These are phyloP conservation scores for Penicillium salamii DNA, from an alignment of 495 filamentous ascomycete species.

Conservation along the genomic window DNA sequence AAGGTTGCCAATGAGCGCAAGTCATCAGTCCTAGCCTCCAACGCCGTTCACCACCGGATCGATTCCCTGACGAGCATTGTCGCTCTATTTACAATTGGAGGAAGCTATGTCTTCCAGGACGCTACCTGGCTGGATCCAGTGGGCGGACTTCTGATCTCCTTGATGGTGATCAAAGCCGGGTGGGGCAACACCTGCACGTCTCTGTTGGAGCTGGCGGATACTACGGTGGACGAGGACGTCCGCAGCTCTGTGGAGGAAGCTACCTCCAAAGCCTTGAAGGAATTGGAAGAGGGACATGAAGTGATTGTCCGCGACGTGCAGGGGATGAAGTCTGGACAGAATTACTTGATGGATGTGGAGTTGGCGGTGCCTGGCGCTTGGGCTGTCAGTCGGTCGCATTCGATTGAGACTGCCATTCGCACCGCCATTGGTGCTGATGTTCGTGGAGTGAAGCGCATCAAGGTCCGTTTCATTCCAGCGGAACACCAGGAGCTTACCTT, in stretches of 20 bases:
- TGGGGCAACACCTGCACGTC: conserved; percentile 80
- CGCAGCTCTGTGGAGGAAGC: conserved; percentile 64
- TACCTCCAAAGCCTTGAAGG: conserved; percentile 55
- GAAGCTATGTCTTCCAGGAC: conserved; percentile 79
- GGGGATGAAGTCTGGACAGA: conserved; percentile 92
- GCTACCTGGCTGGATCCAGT: conserved; percentile 94
- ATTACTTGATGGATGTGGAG: conserved; percentile 86
- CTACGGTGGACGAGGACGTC: conserved; percentile 81
- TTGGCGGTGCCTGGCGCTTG: conserved; percentile 70
- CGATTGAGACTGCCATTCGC: conserved; percentile 70
- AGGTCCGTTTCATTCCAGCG: conserved; percentile 75
- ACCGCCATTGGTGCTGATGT: conserved; percentile 68
- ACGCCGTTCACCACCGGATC: conserved; percentile 93
- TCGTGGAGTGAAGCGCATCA: conserved; percentile 74
- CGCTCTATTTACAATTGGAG: conserved; percentile 80
- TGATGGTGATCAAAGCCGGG: conserved; percentile 90
- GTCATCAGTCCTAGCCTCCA: conserved; percentile 93
- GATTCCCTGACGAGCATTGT: conserved; percentile 94
- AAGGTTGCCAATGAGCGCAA: conserved; percentile 94
- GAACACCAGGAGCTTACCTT: conserved; percentile 50
- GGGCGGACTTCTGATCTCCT: conserved; percentile 83
- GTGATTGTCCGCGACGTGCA: conserved; percentile 70
- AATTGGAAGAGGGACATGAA: conserved; percentile 29
- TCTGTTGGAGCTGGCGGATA: conserved; percentile 83
- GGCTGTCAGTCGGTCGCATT: conserved; percentile 65